Conservation (phyloP, 2,329 filamentous ascomycete species). For the Colletotrichum tanaceti region DNA sequence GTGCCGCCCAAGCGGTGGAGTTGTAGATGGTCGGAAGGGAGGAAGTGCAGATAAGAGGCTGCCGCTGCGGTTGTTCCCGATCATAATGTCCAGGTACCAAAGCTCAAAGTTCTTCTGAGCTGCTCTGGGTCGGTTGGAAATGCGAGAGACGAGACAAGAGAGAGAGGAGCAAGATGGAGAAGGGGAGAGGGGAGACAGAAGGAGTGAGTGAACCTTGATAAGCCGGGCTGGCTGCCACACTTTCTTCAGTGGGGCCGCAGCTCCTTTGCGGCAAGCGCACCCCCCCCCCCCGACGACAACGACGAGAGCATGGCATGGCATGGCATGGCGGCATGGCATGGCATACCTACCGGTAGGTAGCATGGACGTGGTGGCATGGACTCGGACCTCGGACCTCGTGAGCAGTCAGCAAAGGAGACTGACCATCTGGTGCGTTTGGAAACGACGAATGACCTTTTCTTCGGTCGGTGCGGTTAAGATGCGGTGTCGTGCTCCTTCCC, state of each 20-base stretch:
- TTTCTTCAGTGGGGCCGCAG: constrained; percentile 30
- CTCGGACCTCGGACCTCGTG: not conserved
- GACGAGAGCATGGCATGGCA: not conserved
- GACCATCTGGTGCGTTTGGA: no score
- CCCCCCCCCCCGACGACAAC: not conserved
- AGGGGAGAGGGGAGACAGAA: not conserved
- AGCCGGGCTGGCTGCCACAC: constrained; percentile 4
- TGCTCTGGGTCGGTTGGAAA: not conserved
- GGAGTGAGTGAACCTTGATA: constrained; percentile 6
- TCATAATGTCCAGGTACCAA: not conserved
- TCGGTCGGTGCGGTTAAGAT: not conserved
- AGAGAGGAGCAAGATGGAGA: not conserved
- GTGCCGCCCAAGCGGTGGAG: no score
- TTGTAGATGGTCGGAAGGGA: not conserved
- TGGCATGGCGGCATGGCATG: no score
- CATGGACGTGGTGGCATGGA: no score
- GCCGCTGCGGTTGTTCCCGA: not conserved
- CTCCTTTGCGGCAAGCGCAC: constrained; percentile 10
- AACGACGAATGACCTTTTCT: not conserved
- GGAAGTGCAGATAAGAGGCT: not conserved
- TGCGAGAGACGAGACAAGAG: not conserved
- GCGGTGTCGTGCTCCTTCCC: not conserved
- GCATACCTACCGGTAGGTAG: no score
- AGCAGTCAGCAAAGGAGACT: not conserved
- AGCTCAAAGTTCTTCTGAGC: not conserved